These are phyloP conservation scores for Glonium stellatum DNA, from an alignment of 495 filamentous ascomycete genomes.

Conservation along the genomic window DNA sequence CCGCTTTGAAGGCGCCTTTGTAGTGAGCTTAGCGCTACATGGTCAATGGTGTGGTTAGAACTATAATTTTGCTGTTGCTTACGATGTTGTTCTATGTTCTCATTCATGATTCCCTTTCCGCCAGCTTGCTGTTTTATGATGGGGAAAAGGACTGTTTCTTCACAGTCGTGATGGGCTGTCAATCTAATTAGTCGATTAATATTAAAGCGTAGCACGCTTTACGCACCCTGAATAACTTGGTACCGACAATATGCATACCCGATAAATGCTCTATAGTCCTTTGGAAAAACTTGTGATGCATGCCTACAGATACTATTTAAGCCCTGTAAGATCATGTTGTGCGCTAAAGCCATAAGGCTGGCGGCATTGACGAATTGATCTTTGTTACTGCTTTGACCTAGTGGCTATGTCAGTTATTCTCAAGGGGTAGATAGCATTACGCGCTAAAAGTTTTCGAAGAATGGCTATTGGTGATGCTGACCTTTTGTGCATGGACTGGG, in stretches of 20 bases:
- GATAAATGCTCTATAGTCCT: background rate
- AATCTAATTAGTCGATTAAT: background rate
- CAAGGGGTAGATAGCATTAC: too few relatives aligned
- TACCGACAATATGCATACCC: background rate
- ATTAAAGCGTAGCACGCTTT: background rate
- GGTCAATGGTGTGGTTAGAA: background rate
- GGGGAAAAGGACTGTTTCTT: background rate
- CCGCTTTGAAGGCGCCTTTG: background rate
- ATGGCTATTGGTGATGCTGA: background rate
- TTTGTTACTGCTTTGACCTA: background rate
- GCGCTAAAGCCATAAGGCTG: background rate
- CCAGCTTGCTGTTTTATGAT: background rate
- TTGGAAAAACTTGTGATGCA: background rate
- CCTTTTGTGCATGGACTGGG: background rate
- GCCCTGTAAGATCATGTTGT: background rate
- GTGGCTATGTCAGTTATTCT: background rate
- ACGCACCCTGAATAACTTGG: background rate
- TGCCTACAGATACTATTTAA: background rate
- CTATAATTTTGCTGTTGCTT: background rate
- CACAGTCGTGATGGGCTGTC: background rate
- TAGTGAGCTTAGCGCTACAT: background rate
- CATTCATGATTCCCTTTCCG: background rate
- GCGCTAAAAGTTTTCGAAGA: background rate
- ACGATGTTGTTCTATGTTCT: background rate
- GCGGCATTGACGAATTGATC: background rate